Conservation (phyloP, 768 basidiomycete genomes). For the Pholiota conissans region DNA sequence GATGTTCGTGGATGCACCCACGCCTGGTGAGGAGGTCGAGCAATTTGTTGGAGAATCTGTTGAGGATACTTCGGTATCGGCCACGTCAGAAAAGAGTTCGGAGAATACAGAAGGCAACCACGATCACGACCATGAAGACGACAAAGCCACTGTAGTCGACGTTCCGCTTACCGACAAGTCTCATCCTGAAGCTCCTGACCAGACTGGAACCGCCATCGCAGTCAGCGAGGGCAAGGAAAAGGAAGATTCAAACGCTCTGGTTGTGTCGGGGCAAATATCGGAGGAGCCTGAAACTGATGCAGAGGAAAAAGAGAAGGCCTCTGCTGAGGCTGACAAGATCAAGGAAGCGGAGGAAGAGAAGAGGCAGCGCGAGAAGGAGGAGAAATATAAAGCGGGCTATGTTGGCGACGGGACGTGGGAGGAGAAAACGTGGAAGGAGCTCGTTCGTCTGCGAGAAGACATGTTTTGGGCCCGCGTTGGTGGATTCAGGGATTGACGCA, state of each 20-base stretch:
- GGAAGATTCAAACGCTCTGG: background rate
- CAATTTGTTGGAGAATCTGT: no score
- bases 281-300: background rate
- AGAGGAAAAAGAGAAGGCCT: background rate
- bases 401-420: conserved; percentile 79
- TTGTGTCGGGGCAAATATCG: background rate
- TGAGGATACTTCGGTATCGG: no score
- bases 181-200: background rate
- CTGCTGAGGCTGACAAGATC: background rate
- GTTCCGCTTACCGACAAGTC: background rate
- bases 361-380: conserved; percentile 10
- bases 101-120: no score
- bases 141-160: conserved; percentile 4
- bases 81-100: no score
- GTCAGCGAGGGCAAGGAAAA: background rate
- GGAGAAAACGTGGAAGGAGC: conserved; percentile 81
- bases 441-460: conserved; percentile 70
- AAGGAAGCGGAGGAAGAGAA: conserved; percentile 5
- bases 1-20: conserved; percentile 20
- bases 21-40: background rate
- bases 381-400: conserved; percentile 37
- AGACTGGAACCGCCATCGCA: background rate
- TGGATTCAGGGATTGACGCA: conserved; percentile 31
- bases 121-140: conserved; percentile 10
- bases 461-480: conserved; percentile 89